phyloP scores from a whole-genome alignment of 495 filamentous ascomycete species.

The Podospora tetraspora region DNA sequence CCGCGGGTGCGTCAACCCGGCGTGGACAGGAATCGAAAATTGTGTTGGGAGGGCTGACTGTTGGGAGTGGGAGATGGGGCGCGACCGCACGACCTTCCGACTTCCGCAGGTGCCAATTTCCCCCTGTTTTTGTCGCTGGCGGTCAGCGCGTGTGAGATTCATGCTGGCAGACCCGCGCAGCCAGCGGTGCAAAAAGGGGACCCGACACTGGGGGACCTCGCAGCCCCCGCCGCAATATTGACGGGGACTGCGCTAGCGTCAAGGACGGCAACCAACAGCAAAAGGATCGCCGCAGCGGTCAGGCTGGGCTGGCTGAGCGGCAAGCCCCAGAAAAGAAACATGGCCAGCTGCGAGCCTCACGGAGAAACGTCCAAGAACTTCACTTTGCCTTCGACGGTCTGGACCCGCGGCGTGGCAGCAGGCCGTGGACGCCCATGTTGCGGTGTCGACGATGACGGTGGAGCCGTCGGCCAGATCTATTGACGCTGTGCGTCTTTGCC shows the following conservation, averaged over 20 bases:
- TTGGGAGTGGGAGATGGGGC: too few relatives aligned
- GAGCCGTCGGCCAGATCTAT: background rate
- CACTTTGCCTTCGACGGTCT: background rate
- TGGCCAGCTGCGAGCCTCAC: background rate
- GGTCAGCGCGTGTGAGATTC: background rate
- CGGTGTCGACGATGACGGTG: background rate
- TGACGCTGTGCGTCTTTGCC: background rate
- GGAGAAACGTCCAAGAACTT: background rate
- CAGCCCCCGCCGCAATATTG: background rate
- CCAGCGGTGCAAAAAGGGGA: background rate
- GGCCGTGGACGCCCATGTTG: background rate
- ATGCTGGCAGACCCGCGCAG: background rate
- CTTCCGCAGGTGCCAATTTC: background rate
- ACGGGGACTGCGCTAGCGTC: background rate
- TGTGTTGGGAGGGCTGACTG: background rate
- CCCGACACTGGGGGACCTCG: background rate
- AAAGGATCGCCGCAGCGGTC: background rate
- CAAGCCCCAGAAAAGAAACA: background rate
- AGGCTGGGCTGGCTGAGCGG: background rate
- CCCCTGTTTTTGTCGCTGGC: background rate
- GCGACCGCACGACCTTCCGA: background rate
- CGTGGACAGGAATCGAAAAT: background rate
- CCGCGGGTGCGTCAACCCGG: background rate
- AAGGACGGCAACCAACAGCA: background rate
- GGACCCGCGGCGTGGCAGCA: background rate